Conservation (phyloP, 768 basidiomycete genomes). For the Rhizopogon vesiculosus region DNA sequence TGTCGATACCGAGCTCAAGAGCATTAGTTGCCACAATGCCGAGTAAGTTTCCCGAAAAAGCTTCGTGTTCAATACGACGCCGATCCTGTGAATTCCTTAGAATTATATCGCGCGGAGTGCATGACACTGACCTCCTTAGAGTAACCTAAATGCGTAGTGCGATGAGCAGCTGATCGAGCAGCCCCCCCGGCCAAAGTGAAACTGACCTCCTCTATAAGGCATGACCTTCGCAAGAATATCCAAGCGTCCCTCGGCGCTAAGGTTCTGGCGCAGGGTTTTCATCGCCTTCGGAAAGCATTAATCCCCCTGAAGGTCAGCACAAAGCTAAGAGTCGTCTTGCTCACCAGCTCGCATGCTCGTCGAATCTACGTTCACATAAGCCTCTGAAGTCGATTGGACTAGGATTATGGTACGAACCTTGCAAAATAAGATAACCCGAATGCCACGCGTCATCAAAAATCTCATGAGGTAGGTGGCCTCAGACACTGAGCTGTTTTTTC, state of each 20-base stretch:
- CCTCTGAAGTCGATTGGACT: background rate
- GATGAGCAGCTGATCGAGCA: background rate
- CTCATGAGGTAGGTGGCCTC: conserved; percentile 73
- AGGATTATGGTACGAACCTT: conserved; percentile 41
- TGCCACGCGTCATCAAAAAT: conserved; percentile 76
- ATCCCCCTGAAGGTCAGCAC: background rate
- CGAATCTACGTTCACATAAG: conserved; percentile 47
- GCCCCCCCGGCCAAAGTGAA: background rate
- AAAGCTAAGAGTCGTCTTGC: conserved; percentile 8
- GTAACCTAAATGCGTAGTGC: conserved; percentile 46
- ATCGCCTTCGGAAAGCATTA: conserved; percentile 51
- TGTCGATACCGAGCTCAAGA: conserved; percentile 88
- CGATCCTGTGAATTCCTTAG: conserved; percentile 50
- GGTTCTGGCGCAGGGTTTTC: conserved; percentile 66
- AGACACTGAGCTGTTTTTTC: conserved; percentile 51
- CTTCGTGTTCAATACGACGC: conserved; percentile 78
- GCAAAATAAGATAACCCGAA: conserved; percentile 86
- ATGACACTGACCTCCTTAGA: conserved; percentile 49
- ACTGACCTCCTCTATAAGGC: conserved; percentile 78
- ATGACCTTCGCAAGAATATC: conserved; percentile 76
- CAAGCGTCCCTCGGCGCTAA: conserved; percentile 68
- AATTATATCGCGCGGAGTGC: background rate
- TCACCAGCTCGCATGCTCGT: conserved; percentile 76
- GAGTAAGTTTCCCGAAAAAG: conserved; percentile 78
- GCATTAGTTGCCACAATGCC: conserved; percentile 91